These are phyloP conservation scores for Boletus semigastroideus DNA, from an alignment of 1,284 basidiomycete species.

Conservation along the genomic window DNA sequence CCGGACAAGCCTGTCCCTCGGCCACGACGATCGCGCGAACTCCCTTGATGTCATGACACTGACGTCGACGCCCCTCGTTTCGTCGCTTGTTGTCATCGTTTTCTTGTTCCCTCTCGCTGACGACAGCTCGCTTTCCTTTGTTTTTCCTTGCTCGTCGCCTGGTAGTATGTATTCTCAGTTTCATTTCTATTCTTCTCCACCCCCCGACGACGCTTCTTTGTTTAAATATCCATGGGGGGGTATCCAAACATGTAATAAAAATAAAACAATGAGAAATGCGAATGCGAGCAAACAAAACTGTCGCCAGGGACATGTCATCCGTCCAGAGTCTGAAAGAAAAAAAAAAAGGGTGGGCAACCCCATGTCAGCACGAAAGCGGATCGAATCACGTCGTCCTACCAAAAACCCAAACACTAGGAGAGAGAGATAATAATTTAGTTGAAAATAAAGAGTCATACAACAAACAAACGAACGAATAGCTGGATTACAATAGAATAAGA, in stretches of 20 bases:
- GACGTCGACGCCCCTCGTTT: too few species aligned
- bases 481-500: slow-evolving; percentile 31
- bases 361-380: slow-evolving; percentile 2
- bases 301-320: neutral
- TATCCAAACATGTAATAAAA: slow-evolving; percentile 17
- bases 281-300: neutral
- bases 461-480: slow-evolving; percentile 13
- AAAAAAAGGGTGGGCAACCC: neutral
- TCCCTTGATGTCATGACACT: neutral
- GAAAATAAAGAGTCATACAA: slow-evolving; percentile 11
- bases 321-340: neutral
- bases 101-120: too few species aligned
- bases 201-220: neutral
- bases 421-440: slow-evolving; percentile 26
- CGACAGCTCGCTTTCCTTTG: too few species aligned
- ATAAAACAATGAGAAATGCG: neutral
- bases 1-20: slow-evolving; percentile 44
- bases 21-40: slow-evolving; percentile 34
- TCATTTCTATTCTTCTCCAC: neutral
- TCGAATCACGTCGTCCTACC: slow-evolving; percentile 2
- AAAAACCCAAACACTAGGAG: slow-evolving; percentile 4
- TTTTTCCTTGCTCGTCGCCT: too few species aligned
- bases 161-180: neutral
- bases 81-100: too few species aligned
- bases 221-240: slow-evolving; percentile 13